phyloP scores from a whole-genome alignment of 768 basidiomycete genomes.

The Leucocoprinus sp. region DNA sequence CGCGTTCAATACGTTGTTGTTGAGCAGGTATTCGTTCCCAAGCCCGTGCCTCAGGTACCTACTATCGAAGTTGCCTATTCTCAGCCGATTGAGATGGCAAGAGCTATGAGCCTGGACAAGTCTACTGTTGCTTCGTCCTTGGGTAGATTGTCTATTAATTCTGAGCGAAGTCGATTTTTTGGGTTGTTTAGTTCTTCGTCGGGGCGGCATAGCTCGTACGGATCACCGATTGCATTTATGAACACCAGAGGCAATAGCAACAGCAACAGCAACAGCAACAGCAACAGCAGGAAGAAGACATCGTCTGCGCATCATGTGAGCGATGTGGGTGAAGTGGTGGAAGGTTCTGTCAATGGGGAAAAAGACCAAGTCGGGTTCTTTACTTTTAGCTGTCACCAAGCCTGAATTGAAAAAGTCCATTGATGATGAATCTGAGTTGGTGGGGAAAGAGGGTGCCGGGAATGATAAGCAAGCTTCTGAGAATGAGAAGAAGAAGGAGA shows the following conservation, averaged over 20 bases:
- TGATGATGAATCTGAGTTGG: constrained; percentile 1
- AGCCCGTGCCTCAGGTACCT: constrained; percentile 23
- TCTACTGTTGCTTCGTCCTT: constrained; percentile 25
- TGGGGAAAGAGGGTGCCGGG: not conserved
- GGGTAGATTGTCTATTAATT: constrained; percentile 36
- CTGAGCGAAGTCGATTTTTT: constrained; percentile 52
- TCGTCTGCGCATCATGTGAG: constrained; percentile 29
- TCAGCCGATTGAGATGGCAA: not conserved
- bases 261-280: constrained; percentile 26
- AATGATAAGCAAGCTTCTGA: not conserved
- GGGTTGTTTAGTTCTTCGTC: constrained; percentile 42
- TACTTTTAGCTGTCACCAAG: constrained; percentile 14
- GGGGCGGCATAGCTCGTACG: constrained; percentile 19
- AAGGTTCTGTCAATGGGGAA: constrained; percentile 25
- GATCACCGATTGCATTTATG: constrained; percentile 23
- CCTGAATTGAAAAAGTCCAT: not conserved
- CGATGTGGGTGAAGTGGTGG: constrained; percentile 64
- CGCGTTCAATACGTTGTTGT: constrained; percentile 58
- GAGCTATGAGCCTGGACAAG: constrained; percentile 5
- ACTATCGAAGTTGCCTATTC: constrained; percentile 3
- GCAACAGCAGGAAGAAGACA: constrained; percentile 22
- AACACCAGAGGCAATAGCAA: constrained; percentile 24
- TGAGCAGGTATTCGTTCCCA: constrained; percentile 48
- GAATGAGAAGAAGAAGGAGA: constrained; percentile 4
- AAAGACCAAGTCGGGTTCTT: constrained; percentile 18